Conservation (phyloP, 805 yeast genomes). For the Myxozyma udenii region DNA sequence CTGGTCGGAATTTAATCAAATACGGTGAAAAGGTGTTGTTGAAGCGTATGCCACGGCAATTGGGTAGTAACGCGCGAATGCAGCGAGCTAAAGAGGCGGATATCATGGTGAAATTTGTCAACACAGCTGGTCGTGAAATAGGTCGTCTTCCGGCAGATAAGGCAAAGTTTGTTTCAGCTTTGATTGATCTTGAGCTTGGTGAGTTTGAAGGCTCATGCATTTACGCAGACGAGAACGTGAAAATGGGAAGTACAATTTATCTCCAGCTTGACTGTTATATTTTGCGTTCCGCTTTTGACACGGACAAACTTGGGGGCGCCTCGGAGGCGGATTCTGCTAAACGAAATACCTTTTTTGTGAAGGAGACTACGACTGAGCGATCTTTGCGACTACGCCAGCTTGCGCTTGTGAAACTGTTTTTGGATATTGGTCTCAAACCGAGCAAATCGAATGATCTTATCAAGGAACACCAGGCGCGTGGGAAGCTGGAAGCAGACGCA, state of each 20-base stretch:
- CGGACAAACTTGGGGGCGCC: background rate
- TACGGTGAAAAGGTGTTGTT: slow-evolving; percentile 37
- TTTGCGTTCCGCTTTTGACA: slow-evolving; percentile 20
- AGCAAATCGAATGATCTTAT: slow-evolving; percentile 17
- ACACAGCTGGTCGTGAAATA: slow-evolving; percentile 50
- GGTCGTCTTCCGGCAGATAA: slow-evolving; percentile 73
- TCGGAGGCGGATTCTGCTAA: background rate
- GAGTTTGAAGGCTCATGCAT: slow-evolving; percentile 57
- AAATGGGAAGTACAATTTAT: slow-evolving; percentile 73
- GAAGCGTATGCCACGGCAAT: slow-evolving; percentile 28
- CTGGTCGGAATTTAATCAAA: slow-evolving; percentile 35
- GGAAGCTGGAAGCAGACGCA: slow-evolving; percentile 24
- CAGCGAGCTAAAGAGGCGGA: slow-evolving; percentile 17
- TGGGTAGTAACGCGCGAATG: slow-evolving; percentile 2
- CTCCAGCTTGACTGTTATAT: slow-evolving; percentile 68
- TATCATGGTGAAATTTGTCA: slow-evolving; percentile 37
- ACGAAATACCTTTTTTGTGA: slow-evolving; percentile 32
- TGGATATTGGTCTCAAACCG: slow-evolving; percentile 41
- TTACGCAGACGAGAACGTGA: slow-evolving; percentile 55
- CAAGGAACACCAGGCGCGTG: slow-evolving; percentile 6
- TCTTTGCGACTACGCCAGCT: slow-evolving; percentile 51
- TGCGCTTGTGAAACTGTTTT: slow-evolving; percentile 56
- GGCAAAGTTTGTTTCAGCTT: slow-evolving; percentile 63
- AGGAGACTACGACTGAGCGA: slow-evolving; percentile 56
- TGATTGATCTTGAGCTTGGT: slow-evolving; percentile 55